A percentile compares a stretch with the other conserved stretches of the same genome.
These are phyloP conservation scores for Trametes gibbosa DNA, from an alignment of 768 basidiomycete species.

Conservation along the genomic window DNA sequence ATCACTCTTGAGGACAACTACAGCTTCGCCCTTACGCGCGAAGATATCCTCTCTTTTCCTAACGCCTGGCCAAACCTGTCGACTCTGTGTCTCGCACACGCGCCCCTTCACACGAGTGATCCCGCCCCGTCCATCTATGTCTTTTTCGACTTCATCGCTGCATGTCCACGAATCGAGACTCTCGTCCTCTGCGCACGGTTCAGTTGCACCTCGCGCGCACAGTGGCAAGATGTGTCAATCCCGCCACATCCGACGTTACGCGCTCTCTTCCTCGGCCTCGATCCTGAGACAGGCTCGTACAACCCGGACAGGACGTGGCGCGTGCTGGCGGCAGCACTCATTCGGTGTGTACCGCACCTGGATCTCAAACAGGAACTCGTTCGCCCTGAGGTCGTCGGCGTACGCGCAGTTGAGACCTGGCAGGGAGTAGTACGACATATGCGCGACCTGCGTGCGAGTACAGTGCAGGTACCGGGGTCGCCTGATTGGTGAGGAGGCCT, in stretches of 20 bases:
- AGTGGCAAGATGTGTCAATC: neutral
- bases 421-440: neutral
- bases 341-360: neutral
- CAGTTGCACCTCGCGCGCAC: neutral
- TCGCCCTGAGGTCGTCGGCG: neutral
- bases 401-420: neutral
- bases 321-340: neutral
- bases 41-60: neutral
- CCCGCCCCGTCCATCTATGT: neutral
- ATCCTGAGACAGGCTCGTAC: conserved; percentile 5
- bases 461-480: neutral
- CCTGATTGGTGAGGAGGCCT: neutral
- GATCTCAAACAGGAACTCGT: neutral
- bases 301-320: conserved; percentile 6
- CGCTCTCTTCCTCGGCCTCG: neutral
- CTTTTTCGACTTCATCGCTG: neutral
- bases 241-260: neutral
- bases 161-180: neutral
- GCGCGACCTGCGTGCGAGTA: neutral
- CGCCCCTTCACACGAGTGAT: neutral
- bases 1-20: conserved; percentile 6
- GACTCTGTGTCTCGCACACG: neutral
- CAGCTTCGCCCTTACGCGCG: neutral
- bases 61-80: conserved; percentile 1
- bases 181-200: conserved; percentile 8